Evolutionary conservation across 768 basidiomycete genomes (phyloP).

Genomic region (Kwoniella dendrophila): DNA sequence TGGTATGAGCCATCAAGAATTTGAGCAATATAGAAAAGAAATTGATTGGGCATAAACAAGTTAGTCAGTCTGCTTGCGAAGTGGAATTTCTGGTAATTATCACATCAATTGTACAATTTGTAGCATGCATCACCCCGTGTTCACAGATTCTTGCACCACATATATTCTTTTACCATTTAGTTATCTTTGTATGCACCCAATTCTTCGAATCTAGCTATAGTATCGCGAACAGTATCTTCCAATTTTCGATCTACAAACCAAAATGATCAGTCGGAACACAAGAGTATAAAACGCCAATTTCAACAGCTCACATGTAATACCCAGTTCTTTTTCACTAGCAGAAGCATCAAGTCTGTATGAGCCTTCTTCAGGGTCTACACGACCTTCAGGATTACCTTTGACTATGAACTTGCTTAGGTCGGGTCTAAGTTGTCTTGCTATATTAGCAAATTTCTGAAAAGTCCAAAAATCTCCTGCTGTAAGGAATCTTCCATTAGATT

Average conservation of each 20-base stretch:
- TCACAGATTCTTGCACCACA: too few relatives aligned
- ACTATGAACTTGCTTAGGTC: slow-evolving; percentile 18
- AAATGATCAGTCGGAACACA: background rate
- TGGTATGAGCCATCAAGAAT: background rate
- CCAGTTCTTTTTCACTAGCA: slow-evolving; percentile 17
- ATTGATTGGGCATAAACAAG: slow-evolving; percentile 2
- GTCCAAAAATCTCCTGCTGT: slow-evolving; percentile 1
- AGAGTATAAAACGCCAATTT: background rate
- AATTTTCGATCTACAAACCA: slow-evolving; percentile 8
- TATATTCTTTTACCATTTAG: too few relatives aligned
- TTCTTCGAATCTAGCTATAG: slow-evolving; percentile 13
- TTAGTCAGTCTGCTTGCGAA: too few relatives aligned
- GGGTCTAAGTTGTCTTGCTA: slow-evolving; percentile 17
- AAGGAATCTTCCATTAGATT: slow-evolving; percentile 16
- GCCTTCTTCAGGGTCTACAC: background rate
- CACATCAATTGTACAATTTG: too few relatives aligned
- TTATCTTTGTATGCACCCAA: slow-evolving; percentile 10
- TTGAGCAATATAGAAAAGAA: background rate
- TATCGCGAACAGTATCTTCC: slow-evolving; percentile 20
- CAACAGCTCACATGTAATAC: slow-evolving; percentile 13
- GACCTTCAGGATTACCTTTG: slow-evolving; percentile 1
- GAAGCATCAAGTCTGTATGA: slow-evolving; percentile 16
- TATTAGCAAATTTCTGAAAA: slow-evolving; percentile 8
- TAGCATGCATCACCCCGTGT: too few relatives aligned
- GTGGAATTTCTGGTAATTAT: too few relatives aligned